phyloP scores from a whole-genome alignment of 306 rosid species.

The Glycine tomentella region DNA sequence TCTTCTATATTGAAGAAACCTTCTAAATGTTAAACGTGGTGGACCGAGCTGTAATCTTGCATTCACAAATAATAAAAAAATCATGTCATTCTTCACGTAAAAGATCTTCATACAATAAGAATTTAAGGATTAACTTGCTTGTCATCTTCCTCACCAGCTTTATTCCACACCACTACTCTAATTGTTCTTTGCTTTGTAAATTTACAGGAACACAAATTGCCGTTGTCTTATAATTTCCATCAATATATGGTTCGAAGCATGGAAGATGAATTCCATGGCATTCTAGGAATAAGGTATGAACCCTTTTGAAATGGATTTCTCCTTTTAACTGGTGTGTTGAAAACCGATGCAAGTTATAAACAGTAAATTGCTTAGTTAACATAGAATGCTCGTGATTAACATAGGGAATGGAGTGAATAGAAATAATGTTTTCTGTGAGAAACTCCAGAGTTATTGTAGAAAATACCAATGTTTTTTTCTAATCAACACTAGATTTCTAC shows the following conservation, averaged over 20 bases:
- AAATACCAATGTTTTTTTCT: neutral
- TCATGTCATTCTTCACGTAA: neutral
- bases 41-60: neutral
- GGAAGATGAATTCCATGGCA: constrained; percentile 97
- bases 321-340: constrained; percentile 17
- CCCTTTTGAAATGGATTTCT: constrained; percentile 27
- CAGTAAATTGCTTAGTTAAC: neutral
- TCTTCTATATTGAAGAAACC: neutral
- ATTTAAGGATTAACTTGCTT: neutral
- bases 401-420: constrained; percentile 1
- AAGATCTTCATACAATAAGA: neutral
- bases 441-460: neutral
- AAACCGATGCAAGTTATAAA: neutral
- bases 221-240: constrained; percentile 81
- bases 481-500: neutral
- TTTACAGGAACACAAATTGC: constrained; percentile 83
- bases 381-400: neutral
- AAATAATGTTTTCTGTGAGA: neutral
- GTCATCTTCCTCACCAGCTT: constrained; percentile 1
- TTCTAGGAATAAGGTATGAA: constrained; percentile 92
- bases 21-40: constrained; percentile 3
- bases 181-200: constrained; percentile 43
- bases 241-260: constrained; percentile 91
- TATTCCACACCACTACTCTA: constrained; percentile 21
- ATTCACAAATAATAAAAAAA: constrained; percentile 1